Percentiles rank a stretch among this genome's conserved stretches.
Evolutionary conservation across 441 rosid species (phyloP).

Genomic region (Mallotus japonicus): DNA sequence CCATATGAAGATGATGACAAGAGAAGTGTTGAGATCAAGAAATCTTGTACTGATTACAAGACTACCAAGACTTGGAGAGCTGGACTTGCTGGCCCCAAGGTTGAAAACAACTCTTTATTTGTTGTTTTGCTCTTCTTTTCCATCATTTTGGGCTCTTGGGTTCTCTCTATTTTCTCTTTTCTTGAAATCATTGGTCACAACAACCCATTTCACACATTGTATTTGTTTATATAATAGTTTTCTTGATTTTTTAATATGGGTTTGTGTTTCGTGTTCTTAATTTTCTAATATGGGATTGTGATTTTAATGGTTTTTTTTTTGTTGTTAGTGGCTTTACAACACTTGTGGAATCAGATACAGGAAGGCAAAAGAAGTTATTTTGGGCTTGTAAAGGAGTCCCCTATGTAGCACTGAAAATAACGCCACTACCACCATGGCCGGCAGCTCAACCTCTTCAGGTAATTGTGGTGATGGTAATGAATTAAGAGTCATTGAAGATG

Average conservation of each 20-base stretch:
- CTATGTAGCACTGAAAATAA: too few relatives aligned
- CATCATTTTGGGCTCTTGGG: not conserved
- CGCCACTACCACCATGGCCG: not conserved
- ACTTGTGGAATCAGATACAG: conserved; percentile 90
- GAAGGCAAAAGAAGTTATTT: conserved; percentile 46
- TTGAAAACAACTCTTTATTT: conserved; percentile 7
- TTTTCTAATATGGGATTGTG: not conserved
- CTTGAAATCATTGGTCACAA: not conserved
- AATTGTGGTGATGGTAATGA: not conserved
- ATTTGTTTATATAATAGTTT: not conserved
- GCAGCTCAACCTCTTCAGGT: not conserved
- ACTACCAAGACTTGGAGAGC: conserved; percentile 88
- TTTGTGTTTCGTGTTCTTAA: too few relatives aligned
- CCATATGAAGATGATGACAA: conserved; percentile 13
- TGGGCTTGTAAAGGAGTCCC: conserved; percentile 26
- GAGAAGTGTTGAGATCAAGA: conserved; percentile 30
- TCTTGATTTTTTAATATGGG: not conserved
- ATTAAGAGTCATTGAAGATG: conserved; percentile 35
- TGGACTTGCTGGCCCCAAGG: conserved; percentile 96
- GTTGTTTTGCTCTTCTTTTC: not conserved
- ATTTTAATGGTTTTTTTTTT: not conserved
- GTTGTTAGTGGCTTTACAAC: conserved; percentile 76
- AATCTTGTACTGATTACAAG: conserved; percentile 63
- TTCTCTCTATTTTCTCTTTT: not conserved
- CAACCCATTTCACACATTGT: too few relatives aligned